These are phyloP conservation scores for Hortiboletus flavorubellus DNA, from an alignment of 768 basidiomycete species.

Conservation along the genomic window DNA sequence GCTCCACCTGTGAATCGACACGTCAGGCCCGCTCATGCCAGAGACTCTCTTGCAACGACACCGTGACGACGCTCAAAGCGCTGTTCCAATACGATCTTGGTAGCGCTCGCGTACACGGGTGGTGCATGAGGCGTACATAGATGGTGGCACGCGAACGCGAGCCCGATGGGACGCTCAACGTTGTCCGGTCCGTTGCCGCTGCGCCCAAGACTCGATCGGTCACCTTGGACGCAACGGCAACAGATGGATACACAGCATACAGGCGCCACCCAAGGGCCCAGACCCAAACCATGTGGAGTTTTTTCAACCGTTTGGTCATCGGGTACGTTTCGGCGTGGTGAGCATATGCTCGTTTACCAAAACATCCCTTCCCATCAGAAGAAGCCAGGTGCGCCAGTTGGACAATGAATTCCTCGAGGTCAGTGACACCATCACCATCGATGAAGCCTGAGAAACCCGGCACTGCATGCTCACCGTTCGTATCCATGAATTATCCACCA, in stretches of 20 bases:
- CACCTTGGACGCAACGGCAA: too few relatives aligned
- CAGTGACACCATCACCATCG: neutral
- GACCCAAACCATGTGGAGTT: too few relatives aligned
- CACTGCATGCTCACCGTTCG: neutral
- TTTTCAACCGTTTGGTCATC: neutral
- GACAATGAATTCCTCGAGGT: too few relatives aligned
- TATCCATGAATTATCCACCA: neutral
- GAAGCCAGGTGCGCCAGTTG: too few relatives aligned
- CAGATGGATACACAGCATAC: too few relatives aligned
- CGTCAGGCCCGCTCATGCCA: neutral
- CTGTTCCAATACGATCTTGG: neutral
- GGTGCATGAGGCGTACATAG: neutral
- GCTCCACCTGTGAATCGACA: neutral
- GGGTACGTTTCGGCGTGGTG: neutral
- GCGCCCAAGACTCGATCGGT: too few relatives aligned
- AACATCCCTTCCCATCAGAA: too few relatives aligned
- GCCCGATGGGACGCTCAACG: too few relatives aligned
- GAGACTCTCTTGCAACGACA: neutral
- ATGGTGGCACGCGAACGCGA: neutral
- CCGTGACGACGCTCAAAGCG: neutral
- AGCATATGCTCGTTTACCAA: neutral
- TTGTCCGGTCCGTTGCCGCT: too few relatives aligned
- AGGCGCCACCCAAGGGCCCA: too few relatives aligned
- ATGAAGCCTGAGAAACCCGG: neutral
- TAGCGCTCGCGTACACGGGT: neutral